Base-by-base conservation (phyloP, 192 early-diverging fungal genomes). In the Endogone sp. region DNA sequence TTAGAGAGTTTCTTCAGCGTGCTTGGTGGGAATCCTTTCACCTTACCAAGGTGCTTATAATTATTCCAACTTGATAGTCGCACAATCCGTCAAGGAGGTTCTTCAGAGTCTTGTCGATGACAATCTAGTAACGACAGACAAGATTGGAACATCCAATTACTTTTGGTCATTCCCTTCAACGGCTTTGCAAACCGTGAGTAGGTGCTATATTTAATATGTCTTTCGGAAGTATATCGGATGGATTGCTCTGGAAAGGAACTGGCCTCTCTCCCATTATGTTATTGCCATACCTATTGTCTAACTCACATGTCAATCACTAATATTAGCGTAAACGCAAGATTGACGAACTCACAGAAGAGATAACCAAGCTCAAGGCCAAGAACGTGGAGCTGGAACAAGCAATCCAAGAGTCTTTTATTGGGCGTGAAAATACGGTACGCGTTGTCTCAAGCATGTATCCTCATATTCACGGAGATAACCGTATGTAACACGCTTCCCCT, bases 121-220 rank as follows among this genome's bases (percentile, higher is more conserved):
- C 77, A 83, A 82, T 23, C 68, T 94, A 21, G 93, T 94, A 10
- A 84, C 82, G 25, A 76, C 76, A 24, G 95, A 96, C 65, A 96
- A 93, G 75, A 93, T 96, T 62, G 95, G 93, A 3, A 88, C 88
- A 20, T 93, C 93, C 23, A 96, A 96, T 70, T 96, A 90, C 70
- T 96, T 79, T 71, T 96, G 95, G 95, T 87, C 92, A n/a, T 96
- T 93, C 70, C 93, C 93, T 3, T 88, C 87, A 64, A 84, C 88
- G 20, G 83, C 84, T 3, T 71, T 79, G 37, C 79, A 86, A 75
- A 68, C 81, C 24, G 84, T 87, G 62, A 63, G 78, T 21, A 49
- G n/a, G n/a, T n/a, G n/a, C n/a, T n/a, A n/a, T n/a, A n/a, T n/a
- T n/a, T n/a, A n/a, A n/a, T n/a, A n/a, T n/a, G n/a, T n/a, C n/a